Conservation (phyloP, 345 rosid species). For the Cardamine chenopodiifolia region DNA sequence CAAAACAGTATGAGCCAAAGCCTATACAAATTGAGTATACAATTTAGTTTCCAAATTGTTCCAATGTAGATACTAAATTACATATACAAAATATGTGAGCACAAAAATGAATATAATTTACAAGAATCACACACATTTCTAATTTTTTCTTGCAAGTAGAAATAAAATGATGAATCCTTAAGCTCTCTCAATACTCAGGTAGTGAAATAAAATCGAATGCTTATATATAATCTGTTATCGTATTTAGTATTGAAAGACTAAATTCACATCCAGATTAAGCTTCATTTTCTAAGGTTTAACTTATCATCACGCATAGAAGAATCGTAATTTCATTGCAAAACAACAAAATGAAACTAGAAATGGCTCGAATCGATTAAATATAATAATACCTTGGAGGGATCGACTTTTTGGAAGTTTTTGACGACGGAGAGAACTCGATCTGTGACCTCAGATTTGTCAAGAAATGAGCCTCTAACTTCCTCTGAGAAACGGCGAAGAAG, state of each 20-base stretch:
- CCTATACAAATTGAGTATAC: neutral
- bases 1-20: neutral
- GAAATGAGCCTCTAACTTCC: slow-evolving; percentile 87
- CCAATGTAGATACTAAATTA: neutral
- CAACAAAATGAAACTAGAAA: neutral
- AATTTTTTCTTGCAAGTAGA: neutral
- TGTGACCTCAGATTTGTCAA: slow-evolving; percentile 92
- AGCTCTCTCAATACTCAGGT: neutral
- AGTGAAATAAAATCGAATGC: neutral
- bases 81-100: neutral
- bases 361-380: neutral
- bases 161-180: neutral
- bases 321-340: neutral
- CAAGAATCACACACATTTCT: neutral
- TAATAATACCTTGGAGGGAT: slow-evolving; percentile 78
- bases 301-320: too few species aligned
- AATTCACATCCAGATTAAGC: neutral
- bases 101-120: neutral
- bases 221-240: too few species aligned
- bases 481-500: slow-evolving; percentile 70
- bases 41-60: neutral
- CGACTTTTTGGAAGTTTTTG: slow-evolving; percentile 88
- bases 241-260: too few species aligned
- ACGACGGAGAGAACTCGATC: slow-evolving; percentile 89
- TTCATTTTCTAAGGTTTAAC: neutral